Percentiles rank a stretch among this genome's conserved stretches.
Conservation (phyloP, 306 rosid genomes). For the Lathyrus tuberosus region DNA sequence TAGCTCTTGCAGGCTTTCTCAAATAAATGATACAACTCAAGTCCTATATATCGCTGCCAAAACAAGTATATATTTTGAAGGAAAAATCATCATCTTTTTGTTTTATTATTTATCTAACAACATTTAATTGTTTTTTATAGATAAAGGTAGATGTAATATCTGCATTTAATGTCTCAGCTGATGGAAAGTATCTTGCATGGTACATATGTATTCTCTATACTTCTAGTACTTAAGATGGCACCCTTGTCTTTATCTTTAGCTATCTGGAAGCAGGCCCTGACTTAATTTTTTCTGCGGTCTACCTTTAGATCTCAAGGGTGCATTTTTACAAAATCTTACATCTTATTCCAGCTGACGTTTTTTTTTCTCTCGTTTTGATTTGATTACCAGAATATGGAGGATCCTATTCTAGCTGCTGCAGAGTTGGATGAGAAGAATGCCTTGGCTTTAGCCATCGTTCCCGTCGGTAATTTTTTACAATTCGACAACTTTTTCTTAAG, state of each 20-base stretch:
- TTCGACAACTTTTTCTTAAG: no score
- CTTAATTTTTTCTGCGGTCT: conserved; percentile 25
- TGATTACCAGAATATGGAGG: no score
- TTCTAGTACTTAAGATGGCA: no score
- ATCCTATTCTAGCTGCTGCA: no score
- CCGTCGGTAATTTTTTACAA: no score
- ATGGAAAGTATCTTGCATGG: conserved; percentile 89
- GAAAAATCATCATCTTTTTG: conserved; percentile 25
- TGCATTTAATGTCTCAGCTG: conserved; percentile 79
- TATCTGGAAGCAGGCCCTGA: conserved; percentile 12
- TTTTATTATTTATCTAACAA: conserved; percentile 35
- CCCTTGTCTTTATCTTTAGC: conserved; percentile 11
- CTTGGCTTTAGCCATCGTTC: no score
- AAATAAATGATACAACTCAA: conserved; percentile 45
- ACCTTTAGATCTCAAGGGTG: conserved; percentile 8
- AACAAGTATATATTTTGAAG: conserved; percentile 54
- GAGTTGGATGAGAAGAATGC: no score
- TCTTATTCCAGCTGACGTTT: no score
- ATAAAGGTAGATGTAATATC: conserved; percentile 64
- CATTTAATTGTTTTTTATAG: conserved; percentile 44
- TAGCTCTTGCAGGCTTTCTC: conserved; percentile 81
- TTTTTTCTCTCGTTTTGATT: no score
- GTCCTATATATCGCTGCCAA: conserved; percentile 64
- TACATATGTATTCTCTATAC: conserved; percentile 43
- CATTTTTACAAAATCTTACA: conserved; percentile 32